Conservation (phyloP, 2,329 filamentous ascomycete genomes). For the Pseudocercospora pini-densiflorae region DNA sequence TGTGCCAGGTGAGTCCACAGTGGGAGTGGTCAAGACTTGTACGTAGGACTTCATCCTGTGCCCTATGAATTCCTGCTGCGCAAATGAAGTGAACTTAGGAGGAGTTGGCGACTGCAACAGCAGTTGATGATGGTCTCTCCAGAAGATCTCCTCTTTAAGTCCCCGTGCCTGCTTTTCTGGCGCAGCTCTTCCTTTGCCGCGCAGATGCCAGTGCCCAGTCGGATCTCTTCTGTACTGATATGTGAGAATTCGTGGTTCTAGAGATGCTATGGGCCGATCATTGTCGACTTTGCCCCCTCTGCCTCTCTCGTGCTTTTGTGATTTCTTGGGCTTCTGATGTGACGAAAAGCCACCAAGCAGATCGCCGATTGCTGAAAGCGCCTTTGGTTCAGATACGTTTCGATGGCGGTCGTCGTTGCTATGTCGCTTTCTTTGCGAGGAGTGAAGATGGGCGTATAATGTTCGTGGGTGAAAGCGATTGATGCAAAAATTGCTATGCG, state of each 20-base stretch:
- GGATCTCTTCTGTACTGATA: slow-evolving; percentile 16
- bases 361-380: slow-evolving; percentile 12
- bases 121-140: slow-evolving; percentile 2
- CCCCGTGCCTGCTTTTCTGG: slow-evolving; percentile 4
- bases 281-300: not conserved
- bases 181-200: not conserved
- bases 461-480: not conserved
- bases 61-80: slow-evolving; percentile 3
- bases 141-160: not conserved
- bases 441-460: not conserved
- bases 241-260: slow-evolving; percentile 15
- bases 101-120: slow-evolving; percentile 15
- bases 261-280: slow-evolving; percentile 11
- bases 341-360: slow-evolving; percentile 15
- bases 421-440: not conserved
- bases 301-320: not conserved
- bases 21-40: slow-evolving; percentile 79
- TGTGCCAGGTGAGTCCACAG: slow-evolving; percentile 84
- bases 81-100: slow-evolving; percentile 3
- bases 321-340: not conserved
- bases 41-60: slow-evolving; percentile 71
- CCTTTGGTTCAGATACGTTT: not conserved
- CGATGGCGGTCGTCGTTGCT: not conserved
- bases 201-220: slow-evolving; percentile 16
- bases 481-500: not conserved